Base-by-base conservation (phyloP, 2,329 filamentous ascomycete species). In the Penicillium paneum region DNA sequence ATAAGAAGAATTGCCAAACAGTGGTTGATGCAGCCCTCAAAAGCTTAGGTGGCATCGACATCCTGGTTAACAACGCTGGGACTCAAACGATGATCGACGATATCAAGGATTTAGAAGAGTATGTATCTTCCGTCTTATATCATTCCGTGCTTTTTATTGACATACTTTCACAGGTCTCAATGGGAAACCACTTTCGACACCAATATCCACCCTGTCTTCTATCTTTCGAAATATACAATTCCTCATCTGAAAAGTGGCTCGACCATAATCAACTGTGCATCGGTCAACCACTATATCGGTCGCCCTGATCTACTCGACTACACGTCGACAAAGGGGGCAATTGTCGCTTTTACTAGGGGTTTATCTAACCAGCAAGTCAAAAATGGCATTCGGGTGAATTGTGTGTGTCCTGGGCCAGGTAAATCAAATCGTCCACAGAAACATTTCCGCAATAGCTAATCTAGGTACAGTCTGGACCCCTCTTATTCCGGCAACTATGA, bases 151-250 rank as follows among this genome's bases (percentile, higher is more conserved):
- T 2, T 24, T 24, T 24, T 24, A 24, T 4, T 24, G 5, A 24
- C 21, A 24, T 24, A 24, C 21, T 40, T 74, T 94, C 1, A 31
- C 54, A 86, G 83, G 66, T 88, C 90, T 5, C 89, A 94, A 75
- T 94, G 89, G 89, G 65, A 86, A 47, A 79, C 85, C 56, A 93
- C 89, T 0, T 93, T 95, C 75, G 80, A 90, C 72, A 89, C 85
- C 44, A 95, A 94, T 75, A 91, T 94, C 66, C 87, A 93, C 72
- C 82, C 88, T 3, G 87, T 85, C 77, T 94, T 91, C 79, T 93
- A 86, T 76, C 78, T 93, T 34, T 81, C 89, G 56, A 94, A 94
- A 71, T 90, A 92, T 67, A 74, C 81, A 12, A 78, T 94, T 11
- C 85, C 84, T 0, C 87, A 92, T 72, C 88, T 94, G 84, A 82